Evolutionary conservation across 1,139 yeast species (phyloP).

Genomic region (Blastobotrys apis): DNA sequence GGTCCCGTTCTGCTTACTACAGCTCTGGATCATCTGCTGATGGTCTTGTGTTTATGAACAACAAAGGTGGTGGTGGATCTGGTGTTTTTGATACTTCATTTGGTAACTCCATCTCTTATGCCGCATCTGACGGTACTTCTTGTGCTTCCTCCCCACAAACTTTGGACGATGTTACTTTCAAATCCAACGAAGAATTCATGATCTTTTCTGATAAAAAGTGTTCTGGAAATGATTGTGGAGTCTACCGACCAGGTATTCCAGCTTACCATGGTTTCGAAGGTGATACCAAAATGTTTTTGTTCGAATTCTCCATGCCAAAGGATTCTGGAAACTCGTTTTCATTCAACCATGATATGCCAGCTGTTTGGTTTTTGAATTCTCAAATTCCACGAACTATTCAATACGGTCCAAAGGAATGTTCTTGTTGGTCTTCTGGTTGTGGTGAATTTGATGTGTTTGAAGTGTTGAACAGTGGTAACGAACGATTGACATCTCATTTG

Average conservation of each 20-base stretch:
- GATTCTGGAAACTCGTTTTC: constrained; percentile 44
- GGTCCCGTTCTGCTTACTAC: constrained; percentile 76
- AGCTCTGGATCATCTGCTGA: constrained; percentile 50
- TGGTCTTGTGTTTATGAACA: constrained; percentile 79
- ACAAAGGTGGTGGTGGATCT: constrained; percentile 67
- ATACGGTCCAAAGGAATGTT: constrained; percentile 72
- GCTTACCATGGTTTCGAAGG: constrained; percentile 84
- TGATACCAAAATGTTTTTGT: constrained; percentile 72
- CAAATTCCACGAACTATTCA: constrained; percentile 92
- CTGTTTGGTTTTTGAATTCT: constrained; percentile 92
- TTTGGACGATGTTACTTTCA: constrained; percentile 58
- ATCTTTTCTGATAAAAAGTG: constrained; percentile 72
- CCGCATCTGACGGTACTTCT: constrained; percentile 66
- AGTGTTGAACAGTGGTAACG: constrained; percentile 67
- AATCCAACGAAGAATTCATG: constrained; percentile 70
- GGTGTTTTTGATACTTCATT: constrained; percentile 81
- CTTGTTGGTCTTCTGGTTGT: constrained; percentile 96
- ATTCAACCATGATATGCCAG: constrained; percentile 82
- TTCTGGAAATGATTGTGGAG: constrained; percentile 69
- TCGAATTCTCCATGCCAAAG: constrained; percentile 87
- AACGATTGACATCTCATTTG: constrained; percentile 71
- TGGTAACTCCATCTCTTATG: constrained; percentile 84
- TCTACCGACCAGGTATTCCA: constrained; percentile 77
- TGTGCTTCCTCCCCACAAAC: constrained; percentile 60
- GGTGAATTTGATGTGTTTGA: constrained; percentile 95